Base-by-base conservation (phyloP, 164 flowering plant genomes). In the Dillenia turbinata region DNA sequence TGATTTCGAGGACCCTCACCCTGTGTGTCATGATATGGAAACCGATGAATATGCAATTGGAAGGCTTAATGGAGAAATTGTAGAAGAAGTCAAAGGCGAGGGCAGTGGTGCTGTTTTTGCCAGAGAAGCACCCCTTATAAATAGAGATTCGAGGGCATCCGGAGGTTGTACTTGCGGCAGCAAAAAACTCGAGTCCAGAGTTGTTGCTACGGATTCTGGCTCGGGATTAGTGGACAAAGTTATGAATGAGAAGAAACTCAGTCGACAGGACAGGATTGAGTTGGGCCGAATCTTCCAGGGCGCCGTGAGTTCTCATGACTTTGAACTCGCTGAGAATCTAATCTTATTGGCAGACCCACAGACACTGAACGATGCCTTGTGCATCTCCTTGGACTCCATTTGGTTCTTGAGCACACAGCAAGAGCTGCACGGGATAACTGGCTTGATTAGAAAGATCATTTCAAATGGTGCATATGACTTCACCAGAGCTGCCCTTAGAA, bases 401-500 rank as follows among this genome's bases (percentile, higher is more conserved):
- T 92, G 98, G 98, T 92, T 92, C 66, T 70, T 92, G 74, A 74
- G 81, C 67, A 80, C 90, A 12, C 79, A 81, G 19, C 81, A 80
- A 46, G 96, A 88, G 74, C 75, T 85, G 43, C 49, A 65, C 66
- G 98, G 92, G 14, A 77, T 89, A 19, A 92, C 90, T 0, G 80
- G 84, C 11, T 75, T 92, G 76, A 85, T 92, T 54, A 85, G 77
- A 75, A 80, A 83, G 81, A 79, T 92, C 52, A 80, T 92, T 64
- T 64, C 72, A 15, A 78, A 77, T 75, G 98, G 98, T 62, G 98
- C 98, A 66, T 81, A 74, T 70, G 98, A 92, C 73, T 92, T 89
- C 70, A 88, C 96, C 9, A 81, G 98, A 73, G 98, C 98, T 43
- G 94, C 94, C 24, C 86, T 92, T 16, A 78, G 98, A 72, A 92